These are phyloP conservation scores for Globisporangium paddicum DNA, from an alignment of 352 stramenopile genomes.

Conservation along the genomic window DNA sequence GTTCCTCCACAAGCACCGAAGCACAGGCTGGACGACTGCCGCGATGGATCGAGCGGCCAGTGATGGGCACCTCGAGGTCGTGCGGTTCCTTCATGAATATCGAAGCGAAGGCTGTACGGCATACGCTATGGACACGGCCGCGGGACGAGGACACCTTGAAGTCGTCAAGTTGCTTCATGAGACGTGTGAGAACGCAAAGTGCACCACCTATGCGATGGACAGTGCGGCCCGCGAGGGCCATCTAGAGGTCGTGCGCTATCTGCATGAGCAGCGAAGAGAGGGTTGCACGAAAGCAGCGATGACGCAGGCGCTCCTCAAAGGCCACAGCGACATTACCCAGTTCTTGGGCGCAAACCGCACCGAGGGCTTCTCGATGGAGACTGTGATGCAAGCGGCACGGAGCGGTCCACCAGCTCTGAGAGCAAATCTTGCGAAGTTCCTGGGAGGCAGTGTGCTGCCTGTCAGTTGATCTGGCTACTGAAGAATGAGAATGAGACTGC, in stretches of 20 bases:
- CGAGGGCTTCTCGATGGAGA: conserved; percentile 7
- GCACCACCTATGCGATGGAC: conserved; percentile 12
- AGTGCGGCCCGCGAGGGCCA: conserved; percentile 3
- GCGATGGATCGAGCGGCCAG: conserved; percentile 15
- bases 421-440: neutral
- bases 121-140: conserved; percentile 10
- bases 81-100: conserved; percentile 8
- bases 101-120: conserved; percentile 9
- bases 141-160: neutral
- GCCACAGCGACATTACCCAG: conserved; percentile 4
- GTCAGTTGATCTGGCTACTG: neutral
- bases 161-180: conserved; percentile 8
- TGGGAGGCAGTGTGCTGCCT: neutral
- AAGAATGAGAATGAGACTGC: neutral
- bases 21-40: conserved; percentile 9
- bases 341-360: conserved; percentile 6
- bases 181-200: neutral
- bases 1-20: conserved; percentile 9
- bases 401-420: neutral
- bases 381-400: conserved; percentile 2
- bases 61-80: conserved; percentile 7
- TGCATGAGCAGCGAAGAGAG: conserved; percentile 9
- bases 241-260: conserved; percentile 10
- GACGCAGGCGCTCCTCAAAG: conserved; percentile 3
- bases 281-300: conserved; percentile 11